Percentiles rank a stretch among this genome's conserved stretches.
These are phyloP conservation scores for Cladorrhinum sp. DNA, from an alignment of 2,329 filamentous ascomycete species.

Conservation along the genomic window DNA sequence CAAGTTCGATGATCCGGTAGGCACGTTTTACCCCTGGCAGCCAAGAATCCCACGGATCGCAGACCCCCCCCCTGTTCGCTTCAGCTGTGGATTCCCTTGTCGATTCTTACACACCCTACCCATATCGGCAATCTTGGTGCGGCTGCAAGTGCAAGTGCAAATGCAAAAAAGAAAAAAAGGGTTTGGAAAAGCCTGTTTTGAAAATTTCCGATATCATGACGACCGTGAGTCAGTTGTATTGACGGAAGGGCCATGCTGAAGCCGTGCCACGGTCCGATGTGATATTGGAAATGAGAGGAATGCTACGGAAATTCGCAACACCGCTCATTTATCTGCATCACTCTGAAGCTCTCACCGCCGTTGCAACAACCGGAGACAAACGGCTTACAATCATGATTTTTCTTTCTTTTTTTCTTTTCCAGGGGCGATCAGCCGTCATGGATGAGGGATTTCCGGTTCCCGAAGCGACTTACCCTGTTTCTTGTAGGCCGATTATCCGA, in stretches of 20 bases:
- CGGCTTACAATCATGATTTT: neutral
- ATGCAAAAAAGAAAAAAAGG: neutral
- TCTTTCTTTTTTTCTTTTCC: neutral
- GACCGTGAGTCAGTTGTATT: neutral
- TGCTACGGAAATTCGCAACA: neutral
- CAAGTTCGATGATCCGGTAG: constrained; percentile 8
- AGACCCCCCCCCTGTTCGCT: constrained; percentile 3
- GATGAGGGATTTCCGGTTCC: neutral
- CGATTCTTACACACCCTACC: constrained; percentile 8
- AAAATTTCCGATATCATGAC: neutral
- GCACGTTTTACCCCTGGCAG: constrained; percentile 18
- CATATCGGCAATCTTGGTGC: constrained; percentile 8
- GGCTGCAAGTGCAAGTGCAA: constrained; percentile 5
- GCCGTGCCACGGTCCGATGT: neutral
- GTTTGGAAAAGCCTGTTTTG: neutral
- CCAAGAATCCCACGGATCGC: constrained; percentile 22
- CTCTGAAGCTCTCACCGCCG: neutral
- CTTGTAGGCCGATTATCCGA: neutral
- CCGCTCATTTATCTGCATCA: neutral
- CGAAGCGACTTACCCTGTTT: neutral
- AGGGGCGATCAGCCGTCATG: neutral
- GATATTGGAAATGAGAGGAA: neutral
- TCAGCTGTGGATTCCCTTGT: constrained; percentile 12
- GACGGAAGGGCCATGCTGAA: neutral
- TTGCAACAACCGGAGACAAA: neutral